These are phyloP conservation scores for Starmerella floricola DNA, from an alignment of 805 yeast species.

Conservation along the genomic window DNA sequence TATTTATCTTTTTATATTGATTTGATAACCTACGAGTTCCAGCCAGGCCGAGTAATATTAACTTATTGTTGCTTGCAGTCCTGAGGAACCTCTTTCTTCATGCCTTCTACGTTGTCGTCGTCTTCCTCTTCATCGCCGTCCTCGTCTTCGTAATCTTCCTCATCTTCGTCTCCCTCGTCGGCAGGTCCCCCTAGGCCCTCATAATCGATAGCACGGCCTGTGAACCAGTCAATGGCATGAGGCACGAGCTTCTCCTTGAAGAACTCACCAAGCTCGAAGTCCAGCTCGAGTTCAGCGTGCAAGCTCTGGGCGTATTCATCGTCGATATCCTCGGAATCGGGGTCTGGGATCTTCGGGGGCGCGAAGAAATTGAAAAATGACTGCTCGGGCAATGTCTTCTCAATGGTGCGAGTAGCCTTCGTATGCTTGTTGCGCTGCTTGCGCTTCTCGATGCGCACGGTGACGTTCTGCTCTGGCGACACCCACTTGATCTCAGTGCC, in stretches of 20 bases:
- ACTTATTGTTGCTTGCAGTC: conserved; percentile 45
- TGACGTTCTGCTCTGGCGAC: conserved; percentile 67
- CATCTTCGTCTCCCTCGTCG: conserved; percentile 51
- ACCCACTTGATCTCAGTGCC: conserved; percentile 80
- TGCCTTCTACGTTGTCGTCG: conserved; percentile 19
- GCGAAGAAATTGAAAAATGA: conserved; percentile 92
- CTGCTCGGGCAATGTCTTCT: conserved; percentile 85
- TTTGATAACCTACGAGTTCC: no score
- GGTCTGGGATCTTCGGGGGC: conserved; percentile 75
- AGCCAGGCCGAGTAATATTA: no score
- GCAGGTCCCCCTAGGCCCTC: conserved; percentile 47
- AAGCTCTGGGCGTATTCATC: conserved; percentile 61
- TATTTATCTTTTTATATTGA: no score
- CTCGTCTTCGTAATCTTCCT: conserved; percentile 49
- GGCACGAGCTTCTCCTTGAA: conserved; percentile 92
- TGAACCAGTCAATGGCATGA: conserved; percentile 96
- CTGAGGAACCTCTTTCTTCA: conserved; percentile 40
- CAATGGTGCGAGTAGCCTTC: conserved; percentile 90
- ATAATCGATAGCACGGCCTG: conserved; percentile 87
- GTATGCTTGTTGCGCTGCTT: conserved; percentile 95
- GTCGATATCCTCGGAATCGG: conserved; percentile 38
- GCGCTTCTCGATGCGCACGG: conserved; percentile 79
- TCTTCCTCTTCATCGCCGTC: conserved; percentile 40
- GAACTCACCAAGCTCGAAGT: conserved; percentile 92
- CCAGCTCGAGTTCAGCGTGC: conserved; percentile 76